Evolutionary conservation across 2,329 filamentous ascomycete species (phyloP), one percentile per base, ranked within the genome.

Genomic region (Colletotrichum lindemuthianum): DNA sequence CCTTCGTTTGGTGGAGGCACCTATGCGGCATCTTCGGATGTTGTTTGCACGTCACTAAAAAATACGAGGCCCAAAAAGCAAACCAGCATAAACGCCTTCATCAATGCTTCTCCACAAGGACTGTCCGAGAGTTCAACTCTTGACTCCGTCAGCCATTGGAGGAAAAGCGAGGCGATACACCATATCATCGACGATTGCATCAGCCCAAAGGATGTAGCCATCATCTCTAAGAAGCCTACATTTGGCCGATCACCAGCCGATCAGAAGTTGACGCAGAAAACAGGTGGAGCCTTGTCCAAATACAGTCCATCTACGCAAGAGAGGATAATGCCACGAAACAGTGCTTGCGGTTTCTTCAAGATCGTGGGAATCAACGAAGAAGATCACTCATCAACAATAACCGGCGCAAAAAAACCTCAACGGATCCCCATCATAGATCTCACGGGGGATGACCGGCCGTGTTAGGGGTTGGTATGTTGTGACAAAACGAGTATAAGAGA

Each of bases 331-430:
- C 77, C 79, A 11, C 74, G 75, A 45, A 70, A 70, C 33, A 78
- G 77, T 48, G 70, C 71, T 12, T 70, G 70, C 6, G 80, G 81
- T 3, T 82, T 80, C 70, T 78, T 79, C 66, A 70, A 72, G 33
- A 79, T 76, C 53, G 44, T 76, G 15, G 74, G 76, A 13, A 67
- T 75, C 40, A 65, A 59, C 13, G 73, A 73, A 24, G 72, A 76
- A 34, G 74, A 69, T 2, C 71, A 71, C 13, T 68, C 60, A 6
- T 39, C 71, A 8, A 51, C 61, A 15, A 50, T 57, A 56, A n/a
- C 10, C 11, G 32, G 24, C 12, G 12, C 39, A 8, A 13, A 24
- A 8, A 41, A 48, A 13, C 45, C 36, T 2, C 15, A n/a, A 8
- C 13, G 10, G 32, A 58, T 16, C 10, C 60, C 67, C 8, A 43